phyloP scores from a whole-genome alignment of 441 rosid genomes.

The Euphorbia celastroides region DNA sequence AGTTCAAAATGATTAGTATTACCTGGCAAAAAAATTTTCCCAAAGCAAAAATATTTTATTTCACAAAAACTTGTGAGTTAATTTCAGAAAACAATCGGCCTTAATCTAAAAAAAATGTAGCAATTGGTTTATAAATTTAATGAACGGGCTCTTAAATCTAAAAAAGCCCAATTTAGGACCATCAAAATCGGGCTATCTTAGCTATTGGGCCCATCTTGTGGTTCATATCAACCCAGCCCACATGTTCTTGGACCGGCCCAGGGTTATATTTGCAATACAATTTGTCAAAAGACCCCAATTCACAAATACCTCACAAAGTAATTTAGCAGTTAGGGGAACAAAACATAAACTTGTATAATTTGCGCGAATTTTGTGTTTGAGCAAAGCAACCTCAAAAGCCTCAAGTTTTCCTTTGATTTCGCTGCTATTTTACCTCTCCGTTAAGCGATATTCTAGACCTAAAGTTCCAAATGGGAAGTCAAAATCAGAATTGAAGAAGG shows the following conservation, averaged over 20 bases:
- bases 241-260: no score
- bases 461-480: not conserved
- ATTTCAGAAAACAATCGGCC: no score
- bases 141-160: no score
- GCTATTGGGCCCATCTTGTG: not conserved
- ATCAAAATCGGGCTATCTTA: no score
- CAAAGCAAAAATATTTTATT: no score
- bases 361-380: not conserved
- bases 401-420: constrained; percentile 23
- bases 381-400: constrained; percentile 5
- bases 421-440: not conserved
- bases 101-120: no score
- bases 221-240: not conserved
- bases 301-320: not conserved
- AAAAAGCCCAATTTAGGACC: no score
- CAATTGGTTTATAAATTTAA: no score
- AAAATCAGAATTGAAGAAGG: not conserved
- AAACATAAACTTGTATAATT: not conserved
- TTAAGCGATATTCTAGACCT: not conserved
- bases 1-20: not conserved
- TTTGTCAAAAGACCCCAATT: not conserved
- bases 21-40: no score
- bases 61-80: no score
- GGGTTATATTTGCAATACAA: not conserved
- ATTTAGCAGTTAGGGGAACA: not conserved